These are phyloP conservation scores for Tolypocladium ophioglossoides DNA, from an alignment of 2,329 filamentous ascomycete genomes.

Conservation along the genomic window DNA sequence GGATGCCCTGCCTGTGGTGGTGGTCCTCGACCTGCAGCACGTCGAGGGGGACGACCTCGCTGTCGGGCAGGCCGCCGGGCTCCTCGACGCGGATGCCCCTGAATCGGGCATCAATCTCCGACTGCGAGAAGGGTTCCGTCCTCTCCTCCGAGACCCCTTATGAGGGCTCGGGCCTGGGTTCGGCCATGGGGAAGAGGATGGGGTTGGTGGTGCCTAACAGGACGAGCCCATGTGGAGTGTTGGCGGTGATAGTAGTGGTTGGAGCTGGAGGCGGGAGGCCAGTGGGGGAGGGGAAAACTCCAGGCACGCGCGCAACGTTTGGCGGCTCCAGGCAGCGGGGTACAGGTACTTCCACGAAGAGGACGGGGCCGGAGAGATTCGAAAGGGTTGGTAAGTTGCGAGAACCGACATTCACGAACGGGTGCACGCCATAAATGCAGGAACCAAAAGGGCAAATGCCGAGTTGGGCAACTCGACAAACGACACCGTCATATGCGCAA, in stretches of 20 bases:
- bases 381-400: neutral
- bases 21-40: slow-evolving; percentile 39
- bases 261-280: neutral
- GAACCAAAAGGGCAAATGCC: slow-evolving; percentile 9
- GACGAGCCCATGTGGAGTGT: slow-evolving; percentile 1
- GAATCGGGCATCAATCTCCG: slow-evolving; percentile 42
- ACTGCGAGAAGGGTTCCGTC: slow-evolving; percentile 48
- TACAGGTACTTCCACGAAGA: neutral
- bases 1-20: slow-evolving; percentile 44
- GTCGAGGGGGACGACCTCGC: slow-evolving; percentile 41
- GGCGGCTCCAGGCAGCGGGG: neutral
- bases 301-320: neutral
- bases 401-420: neutral
- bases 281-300: slow-evolving; percentile 1
- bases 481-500: slow-evolving; percentile 6
- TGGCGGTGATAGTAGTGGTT: neutral
- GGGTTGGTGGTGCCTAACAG: slow-evolving; percentile 3
- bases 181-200: slow-evolving; percentile 28
- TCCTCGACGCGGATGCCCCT: slow-evolving; percentile 34
- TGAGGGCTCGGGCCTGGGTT: slow-evolving; percentile 28
- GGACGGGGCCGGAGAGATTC: neutral
- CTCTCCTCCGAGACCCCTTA: slow-evolving; percentile 35
- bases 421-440: slow-evolving; percentile 16
- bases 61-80: slow-evolving; percentile 23
- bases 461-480: neutral